Percentiles rank a stretch among this genome's conserved stretches.
Evolutionary conservation across 305 asterid species (phyloP).

Genomic region (Fraxinus dipetala): DNA sequence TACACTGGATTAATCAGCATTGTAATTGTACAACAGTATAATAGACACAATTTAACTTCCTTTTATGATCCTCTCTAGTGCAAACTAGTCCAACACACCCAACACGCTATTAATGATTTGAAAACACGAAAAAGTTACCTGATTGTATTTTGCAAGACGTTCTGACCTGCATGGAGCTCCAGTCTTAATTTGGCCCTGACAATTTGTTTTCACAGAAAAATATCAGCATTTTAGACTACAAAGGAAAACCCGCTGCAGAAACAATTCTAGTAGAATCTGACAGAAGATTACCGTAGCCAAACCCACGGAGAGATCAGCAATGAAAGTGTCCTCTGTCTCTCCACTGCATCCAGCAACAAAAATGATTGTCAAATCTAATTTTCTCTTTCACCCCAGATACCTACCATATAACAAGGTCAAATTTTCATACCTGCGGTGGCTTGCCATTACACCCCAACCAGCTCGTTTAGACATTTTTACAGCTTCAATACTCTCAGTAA

Average conservation of each 20-base stretch:
- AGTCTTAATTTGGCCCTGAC: slow-evolving; percentile 72
- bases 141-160: slow-evolving; percentile 97
- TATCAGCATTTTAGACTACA: slow-evolving; percentile 2
- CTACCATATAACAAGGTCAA: neutral
- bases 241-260: neutral
- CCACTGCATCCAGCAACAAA: slow-evolving; percentile 47
- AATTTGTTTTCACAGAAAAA: neutral
- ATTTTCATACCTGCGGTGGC: slow-evolving; percentile 73
- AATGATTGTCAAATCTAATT: neutral
- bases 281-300: slow-evolving; percentile 54
- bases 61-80: neutral
- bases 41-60: too few relatives aligned
- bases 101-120: neutral
- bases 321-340: slow-evolving; percentile 73
- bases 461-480: slow-evolving; percentile 90
- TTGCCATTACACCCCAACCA: slow-evolving; percentile 99
- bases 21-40: neutral
- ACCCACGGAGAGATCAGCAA: slow-evolving; percentile 69
- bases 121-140: slow-evolving; percentile 35
- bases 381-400: neutral
- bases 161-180: slow-evolving; percentile 99
- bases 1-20: neutral
- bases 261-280: neutral
- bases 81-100: neutral
- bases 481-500: slow-evolving; percentile 96